These are phyloP conservation scores for Lactifluus rugatus DNA, from an alignment of 768 basidiomycete species.

Conservation along the genomic window DNA sequence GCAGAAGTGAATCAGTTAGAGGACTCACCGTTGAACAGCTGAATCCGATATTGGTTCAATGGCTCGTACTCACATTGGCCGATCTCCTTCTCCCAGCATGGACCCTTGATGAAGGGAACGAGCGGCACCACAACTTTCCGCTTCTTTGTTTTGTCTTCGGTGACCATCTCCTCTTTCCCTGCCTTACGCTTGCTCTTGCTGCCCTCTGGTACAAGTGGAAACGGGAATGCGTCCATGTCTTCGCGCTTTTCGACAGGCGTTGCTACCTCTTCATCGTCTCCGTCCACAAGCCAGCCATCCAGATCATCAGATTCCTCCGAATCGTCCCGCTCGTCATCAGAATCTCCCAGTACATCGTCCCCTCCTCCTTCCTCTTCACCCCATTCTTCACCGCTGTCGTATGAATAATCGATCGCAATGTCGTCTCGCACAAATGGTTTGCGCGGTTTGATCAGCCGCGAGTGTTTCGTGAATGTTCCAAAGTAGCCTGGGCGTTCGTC, in stretches of 20 bases:
- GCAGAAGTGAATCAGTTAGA: not conserved
- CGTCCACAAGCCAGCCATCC: conserved; percentile 72
- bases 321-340: conserved; percentile 55
- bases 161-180: conserved; percentile 40
- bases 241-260: conserved; percentile 35
- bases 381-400: conserved; percentile 97
- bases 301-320: conserved; percentile 61
- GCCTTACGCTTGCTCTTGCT: conserved; percentile 60
- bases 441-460: conserved; percentile 69
- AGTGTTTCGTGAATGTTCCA: conserved; percentile 88
- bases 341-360: conserved; percentile 58
- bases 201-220: conserved; percentile 28
- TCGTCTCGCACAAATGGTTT: conserved; percentile 75
- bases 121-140: conserved; percentile 70
- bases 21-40: conserved; percentile 70
- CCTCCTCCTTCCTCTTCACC: conserved; percentile 77
- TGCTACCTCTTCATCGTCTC: conserved; percentile 46
- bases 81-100: conserved; percentile 64
- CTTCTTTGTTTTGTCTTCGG: conserved; percentile 64
- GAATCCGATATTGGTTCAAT: conserved; percentile 67
- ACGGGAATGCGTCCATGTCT: conserved; percentile 25
- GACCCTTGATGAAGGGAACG: conserved; percentile 74
- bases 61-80: conserved; percentile 60
- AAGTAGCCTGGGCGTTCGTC: conserved; percentile 88
- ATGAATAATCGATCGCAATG: conserved; percentile 73